These are phyloP conservation scores for Vitrella brassicaformis DNA, from an alignment of 73 alveolate genomes.

Conservation along the genomic window DNA sequence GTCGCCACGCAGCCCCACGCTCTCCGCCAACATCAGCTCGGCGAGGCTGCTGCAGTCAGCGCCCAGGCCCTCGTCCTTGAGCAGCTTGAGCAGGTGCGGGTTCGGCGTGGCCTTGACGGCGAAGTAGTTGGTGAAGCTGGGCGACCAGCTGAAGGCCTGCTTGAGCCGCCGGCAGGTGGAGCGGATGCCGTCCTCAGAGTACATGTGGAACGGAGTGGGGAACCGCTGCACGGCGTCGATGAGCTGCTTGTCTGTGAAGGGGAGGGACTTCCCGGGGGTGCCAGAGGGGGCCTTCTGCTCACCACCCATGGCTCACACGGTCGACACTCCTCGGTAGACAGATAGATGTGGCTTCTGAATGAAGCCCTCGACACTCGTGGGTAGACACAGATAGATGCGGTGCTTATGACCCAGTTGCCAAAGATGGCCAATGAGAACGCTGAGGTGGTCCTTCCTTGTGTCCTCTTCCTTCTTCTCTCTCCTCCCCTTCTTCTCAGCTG, in stretches of 20 bases:
- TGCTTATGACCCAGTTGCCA: too few species aligned
- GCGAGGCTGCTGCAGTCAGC: slow-evolving; percentile 26
- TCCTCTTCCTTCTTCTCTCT: too few species aligned
- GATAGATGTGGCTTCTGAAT: neutral
- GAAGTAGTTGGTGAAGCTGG: slow-evolving; percentile 22
- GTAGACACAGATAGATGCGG: too few species aligned
- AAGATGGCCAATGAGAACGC: neutral
- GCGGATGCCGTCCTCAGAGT: slow-evolving; percentile 32
- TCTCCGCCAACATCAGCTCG: slow-evolving; percentile 17
- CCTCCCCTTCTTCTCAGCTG: too few species aligned
- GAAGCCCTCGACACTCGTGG: neutral
- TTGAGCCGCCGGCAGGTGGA: slow-evolving; percentile 16
- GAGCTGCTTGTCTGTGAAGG: neutral
- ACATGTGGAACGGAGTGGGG: slow-evolving; percentile 45
- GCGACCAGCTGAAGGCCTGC: slow-evolving; percentile 37
- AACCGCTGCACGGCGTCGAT: slow-evolving; percentile 6
- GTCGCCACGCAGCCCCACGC: slow-evolving; percentile 15
- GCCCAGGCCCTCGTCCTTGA: slow-evolving; percentile 33
- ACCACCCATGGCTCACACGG: neutral
- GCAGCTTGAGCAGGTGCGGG: slow-evolving; percentile 16
- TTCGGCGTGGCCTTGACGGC: slow-evolving; percentile 31
- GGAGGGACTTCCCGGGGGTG: neutral
- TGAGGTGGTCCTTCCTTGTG: neutral
- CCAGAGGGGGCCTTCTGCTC: neutral
- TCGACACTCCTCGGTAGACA: neutral